Evolutionary conservation across 305 asterid species (phyloP), one percentile per base, ranked within the genome.

Genomic region (Fraxinus angustifolia): DNA sequence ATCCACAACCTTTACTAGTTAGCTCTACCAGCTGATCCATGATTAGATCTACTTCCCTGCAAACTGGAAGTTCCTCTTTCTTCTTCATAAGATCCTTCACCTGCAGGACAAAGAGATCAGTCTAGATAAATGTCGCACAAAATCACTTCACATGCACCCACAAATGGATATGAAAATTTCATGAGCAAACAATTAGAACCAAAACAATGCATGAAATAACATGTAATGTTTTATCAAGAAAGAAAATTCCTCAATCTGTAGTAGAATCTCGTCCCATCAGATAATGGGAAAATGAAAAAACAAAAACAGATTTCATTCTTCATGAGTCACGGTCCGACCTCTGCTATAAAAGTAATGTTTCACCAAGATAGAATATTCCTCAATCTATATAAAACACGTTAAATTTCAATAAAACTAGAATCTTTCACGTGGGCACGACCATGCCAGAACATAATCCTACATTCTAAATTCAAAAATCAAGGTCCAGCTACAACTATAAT

Each of bases 1-100:
- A 95, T 19, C 99, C 99, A 71, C 97, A 93, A 2, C 97, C 97
- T 87, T 95, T 95, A 78, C 97, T 95, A 53, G 97, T 90, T 78
- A 95, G 86, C 91, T 95, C 99, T 16, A 93, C 94, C 67, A 95
- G 88, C 87, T 93, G 97, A 84, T 95, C 97, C 98, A 93, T 95
- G 81, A 95, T 93, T 21, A 93, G 80, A 85, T 93, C 98, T 16
- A 88, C 85, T 79, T 92, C 99, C 87, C 81, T 87, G 91, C 99
- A 93, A 30, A 92, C 87, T 6, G 99, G 98, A 75, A 95, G 98
- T 75, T 93, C 92, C 56, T 89, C 94, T 81, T 88, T 84, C 88
- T 83, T 94, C 92, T 93, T 95, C 99, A 95, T 95, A 45, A 93
- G 92, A 89, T 95, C 98, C 85, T 87, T 95, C 83, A 95, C 99